These are phyloP conservation scores for Trametes maxima DNA, from an alignment of 768 basidiomycete species.

Conservation along the genomic window DNA sequence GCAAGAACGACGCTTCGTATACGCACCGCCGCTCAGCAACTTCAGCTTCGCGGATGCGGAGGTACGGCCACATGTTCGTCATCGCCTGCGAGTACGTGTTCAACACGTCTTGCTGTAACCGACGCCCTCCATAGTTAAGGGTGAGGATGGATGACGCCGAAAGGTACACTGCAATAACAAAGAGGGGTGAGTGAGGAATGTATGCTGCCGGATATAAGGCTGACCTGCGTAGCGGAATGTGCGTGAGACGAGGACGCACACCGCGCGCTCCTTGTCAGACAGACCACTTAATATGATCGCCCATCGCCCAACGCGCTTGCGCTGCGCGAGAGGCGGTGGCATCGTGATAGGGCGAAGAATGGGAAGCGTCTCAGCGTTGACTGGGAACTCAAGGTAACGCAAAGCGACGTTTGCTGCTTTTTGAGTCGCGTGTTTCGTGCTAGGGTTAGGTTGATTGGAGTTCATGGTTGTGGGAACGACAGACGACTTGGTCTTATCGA, in stretches of 20 bases:
- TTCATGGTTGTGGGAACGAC: not conserved
- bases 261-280: slow-evolving; percentile 43
- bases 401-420: not conserved
- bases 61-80: slow-evolving; percentile 76
- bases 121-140: slow-evolving; percentile 50
- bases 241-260: slow-evolving; percentile 57
- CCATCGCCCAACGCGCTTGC: slow-evolving; percentile 55
- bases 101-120: slow-evolving; percentile 43
- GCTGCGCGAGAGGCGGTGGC: slow-evolving; percentile 60
- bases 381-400: slow-evolving; percentile 41
- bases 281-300: slow-evolving; percentile 57
- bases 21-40: slow-evolving; percentile 35
- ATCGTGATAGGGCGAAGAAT: slow-evolving; percentile 47
- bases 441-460: not conserved
- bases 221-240: slow-evolving; percentile 66
- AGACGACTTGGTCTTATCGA: slow-evolving; percentile 10
- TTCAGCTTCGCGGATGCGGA: slow-evolving; percentile 53
- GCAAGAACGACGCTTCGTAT: slow-evolving; percentile 58
- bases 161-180: slow-evolving; percentile 55
- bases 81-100: slow-evolving; percentile 43
- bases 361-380: slow-evolving; percentile 13
- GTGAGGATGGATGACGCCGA: slow-evolving; percentile 56
- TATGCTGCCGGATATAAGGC: not conserved
- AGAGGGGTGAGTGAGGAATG: not conserved
- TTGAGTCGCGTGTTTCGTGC: not conserved